These are phyloP conservation scores for Salvia rosmarinus DNA, from an alignment of 257 asterid species.

Conservation along the genomic window DNA sequence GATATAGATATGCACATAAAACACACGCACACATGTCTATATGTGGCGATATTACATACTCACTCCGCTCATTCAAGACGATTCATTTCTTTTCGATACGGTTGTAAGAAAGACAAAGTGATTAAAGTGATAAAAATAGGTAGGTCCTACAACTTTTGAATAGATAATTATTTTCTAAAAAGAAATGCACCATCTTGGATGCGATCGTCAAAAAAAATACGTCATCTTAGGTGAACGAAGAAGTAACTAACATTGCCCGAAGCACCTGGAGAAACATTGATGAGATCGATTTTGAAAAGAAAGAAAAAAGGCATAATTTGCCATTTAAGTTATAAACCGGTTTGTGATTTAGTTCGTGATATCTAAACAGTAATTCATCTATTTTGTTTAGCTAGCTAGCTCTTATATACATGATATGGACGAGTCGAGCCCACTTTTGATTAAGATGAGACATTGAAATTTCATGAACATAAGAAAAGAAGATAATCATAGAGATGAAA, in stretches of 20 bases:
- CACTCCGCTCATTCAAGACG: too few relatives aligned
- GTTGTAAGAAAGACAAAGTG: too few relatives aligned
- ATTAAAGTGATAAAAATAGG: too few relatives aligned
- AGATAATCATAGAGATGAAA: not conserved
- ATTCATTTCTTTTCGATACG: too few relatives aligned
- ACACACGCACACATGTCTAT: not conserved
- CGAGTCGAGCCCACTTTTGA: conserved; percentile 28
- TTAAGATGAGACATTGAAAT: conserved; percentile 3
- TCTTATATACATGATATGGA: too few relatives aligned
- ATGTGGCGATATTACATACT: not conserved
- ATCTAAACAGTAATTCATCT: not conserved
- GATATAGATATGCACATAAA: not conserved
- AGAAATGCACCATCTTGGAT: too few relatives aligned
- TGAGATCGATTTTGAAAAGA: not conserved
- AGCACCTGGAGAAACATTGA: conserved; percentile 23
- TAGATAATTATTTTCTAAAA: too few relatives aligned
- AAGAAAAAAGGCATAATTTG: not conserved
- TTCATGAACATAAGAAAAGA: not conserved
- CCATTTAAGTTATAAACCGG: not conserved
- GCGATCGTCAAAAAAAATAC: too few relatives aligned
- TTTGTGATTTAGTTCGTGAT: not conserved
- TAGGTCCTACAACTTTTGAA: too few relatives aligned
- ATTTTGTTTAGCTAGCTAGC: too few relatives aligned
- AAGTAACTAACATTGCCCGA: conserved; percentile 6
- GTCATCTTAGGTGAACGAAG: too few relatives aligned